phyloP scores from a whole-genome alignment of 78 protist genomes.

The Isochrysis galbana region DNA sequence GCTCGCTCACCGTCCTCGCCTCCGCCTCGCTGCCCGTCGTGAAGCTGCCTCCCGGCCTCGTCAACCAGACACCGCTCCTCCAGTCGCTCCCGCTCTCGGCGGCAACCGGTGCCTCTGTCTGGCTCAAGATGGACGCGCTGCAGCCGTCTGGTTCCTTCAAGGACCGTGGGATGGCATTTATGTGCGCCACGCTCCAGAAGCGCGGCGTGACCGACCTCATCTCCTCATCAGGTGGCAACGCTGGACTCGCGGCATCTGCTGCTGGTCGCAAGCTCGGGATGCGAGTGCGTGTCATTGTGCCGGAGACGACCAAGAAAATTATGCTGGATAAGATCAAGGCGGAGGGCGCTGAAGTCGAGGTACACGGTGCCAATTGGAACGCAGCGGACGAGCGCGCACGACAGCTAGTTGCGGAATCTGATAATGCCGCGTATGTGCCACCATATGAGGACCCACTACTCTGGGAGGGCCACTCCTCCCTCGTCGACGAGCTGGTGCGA shows the following conservation, averaged over 20 bases:
- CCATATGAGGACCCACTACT: slow-evolving; percentile 60
- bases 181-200: slow-evolving; percentile 22
- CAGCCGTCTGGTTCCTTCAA: slow-evolving; percentile 69
- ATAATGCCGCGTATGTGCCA: slow-evolving; percentile 37
- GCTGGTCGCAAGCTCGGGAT: slow-evolving; percentile 52
- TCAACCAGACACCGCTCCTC: slow-evolving; percentile 9
- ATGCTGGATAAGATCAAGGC: slow-evolving; percentile 53
- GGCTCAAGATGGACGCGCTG: slow-evolving; percentile 54
- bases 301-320: slow-evolving; percentile 51
- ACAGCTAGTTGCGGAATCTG: slow-evolving; percentile 27
- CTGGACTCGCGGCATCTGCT: slow-evolving; percentile 59
- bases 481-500: background rate
- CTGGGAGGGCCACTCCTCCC: slow-evolving; percentile 66
- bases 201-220: slow-evolving; percentile 42
- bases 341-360: slow-evolving; percentile 62
- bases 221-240: slow-evolving; percentile 66
- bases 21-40: background rate
- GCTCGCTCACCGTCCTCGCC: too few relatives aligned
- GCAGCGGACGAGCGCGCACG: slow-evolving; percentile 60
- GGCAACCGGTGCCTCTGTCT: background rate
- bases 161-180: slow-evolving; percentile 57
- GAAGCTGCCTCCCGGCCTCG: background rate
- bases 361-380: slow-evolving; percentile 64
- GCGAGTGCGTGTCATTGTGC: slow-evolving; percentile 57
- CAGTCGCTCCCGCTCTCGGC: slow-evolving; percentile 25